phyloP scores from a whole-genome alignment of 2,329 filamentous ascomycete species.

The Penicillium sp. region DNA sequence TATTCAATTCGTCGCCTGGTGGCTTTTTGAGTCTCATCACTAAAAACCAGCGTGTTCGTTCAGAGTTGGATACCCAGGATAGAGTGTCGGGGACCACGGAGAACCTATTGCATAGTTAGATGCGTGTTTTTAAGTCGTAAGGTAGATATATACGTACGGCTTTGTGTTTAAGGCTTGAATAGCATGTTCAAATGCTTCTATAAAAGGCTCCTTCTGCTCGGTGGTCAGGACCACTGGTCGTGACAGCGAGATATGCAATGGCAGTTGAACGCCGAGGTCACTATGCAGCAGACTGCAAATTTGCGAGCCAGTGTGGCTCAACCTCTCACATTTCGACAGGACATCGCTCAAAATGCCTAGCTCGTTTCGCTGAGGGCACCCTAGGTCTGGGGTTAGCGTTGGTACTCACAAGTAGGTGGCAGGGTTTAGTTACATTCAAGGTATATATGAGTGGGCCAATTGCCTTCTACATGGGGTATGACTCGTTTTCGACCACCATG shows the following conservation, averaged over 20 bases:
- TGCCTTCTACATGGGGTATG: conserved; percentile 78
- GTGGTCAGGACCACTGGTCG: conserved; percentile 72
- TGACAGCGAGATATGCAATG: conserved; percentile 88
- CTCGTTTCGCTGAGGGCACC: conserved; percentile 38
- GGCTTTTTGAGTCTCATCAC: conserved; percentile 61
- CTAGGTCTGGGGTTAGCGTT: conserved; percentile 22
- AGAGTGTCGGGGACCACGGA: conserved; percentile 44
- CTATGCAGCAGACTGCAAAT: conserved; percentile 70
- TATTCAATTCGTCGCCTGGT: conserved; percentile 53
- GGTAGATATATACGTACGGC: conserved; percentile 36
- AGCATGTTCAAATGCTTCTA: conserved; percentile 49
- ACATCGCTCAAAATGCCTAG: conserved; percentile 28
- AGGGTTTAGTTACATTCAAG: conserved; percentile 71
- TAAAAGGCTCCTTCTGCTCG: conserved; percentile 66
- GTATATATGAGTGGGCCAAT: conserved; percentile 92
- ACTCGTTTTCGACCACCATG: conserved; percentile 81
- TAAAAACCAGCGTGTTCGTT: conserved; percentile 74
- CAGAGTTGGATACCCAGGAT: conserved; percentile 64
- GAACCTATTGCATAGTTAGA: conserved; percentile 42
- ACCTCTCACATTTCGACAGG: conserved; percentile 30
- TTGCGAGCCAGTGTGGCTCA: conserved; percentile 35
- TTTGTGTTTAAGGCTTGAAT: conserved; percentile 42
- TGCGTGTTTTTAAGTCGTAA: background rate
- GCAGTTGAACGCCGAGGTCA: conserved; percentile 71
- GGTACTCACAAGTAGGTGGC: conserved; percentile 2